Percentiles rank a stretch among this genome's conserved stretches.
These are phyloP conservation scores for Vigna angularis DNA, from an alignment of 306 rosid species.

Conservation along the genomic window DNA sequence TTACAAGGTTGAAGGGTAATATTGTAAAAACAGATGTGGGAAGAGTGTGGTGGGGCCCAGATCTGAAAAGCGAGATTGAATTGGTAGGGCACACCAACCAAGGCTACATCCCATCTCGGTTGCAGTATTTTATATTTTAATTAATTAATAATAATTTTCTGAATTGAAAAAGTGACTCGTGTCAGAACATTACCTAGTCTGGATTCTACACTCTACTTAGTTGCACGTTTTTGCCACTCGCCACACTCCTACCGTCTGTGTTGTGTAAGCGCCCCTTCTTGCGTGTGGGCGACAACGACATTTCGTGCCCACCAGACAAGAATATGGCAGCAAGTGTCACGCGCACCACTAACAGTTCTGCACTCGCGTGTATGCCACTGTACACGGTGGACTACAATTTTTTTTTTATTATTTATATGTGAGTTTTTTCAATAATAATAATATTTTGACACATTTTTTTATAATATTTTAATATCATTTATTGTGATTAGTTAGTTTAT, in stretches of 20 bases:
- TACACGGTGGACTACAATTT: too few species aligned
- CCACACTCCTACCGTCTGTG: conserved; percentile 14
- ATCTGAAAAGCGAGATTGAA: conserved; percentile 27
- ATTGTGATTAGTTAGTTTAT: too few species aligned
- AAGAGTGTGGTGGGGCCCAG: not conserved
- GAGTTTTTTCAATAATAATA: too few species aligned
- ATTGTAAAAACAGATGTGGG: not conserved
- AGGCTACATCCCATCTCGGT: conserved; percentile 14
- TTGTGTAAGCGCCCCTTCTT: not conserved
- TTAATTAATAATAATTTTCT: not conserved
- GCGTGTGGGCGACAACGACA: conserved; percentile 34
- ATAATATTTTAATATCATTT: too few species aligned
- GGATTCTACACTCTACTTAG: not conserved
- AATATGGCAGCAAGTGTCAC: not conserved
- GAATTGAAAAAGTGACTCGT: not conserved
- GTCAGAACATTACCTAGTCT: not conserved
- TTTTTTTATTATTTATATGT: too few species aligned
- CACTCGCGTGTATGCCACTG: not conserved
- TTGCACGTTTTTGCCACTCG: not conserved
- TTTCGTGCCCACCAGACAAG: not conserved
- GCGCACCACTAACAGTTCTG: not conserved
- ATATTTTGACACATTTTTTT: too few species aligned
- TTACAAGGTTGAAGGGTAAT: not conserved
- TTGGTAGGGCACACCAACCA: conserved; percentile 35
- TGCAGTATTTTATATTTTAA: not conserved